A percentile compares a stretch with the other conserved stretches of the same genome.
phyloP scores from a whole-genome alignment of 148 eudicot species.

The Beta vulgaris region DNA sequence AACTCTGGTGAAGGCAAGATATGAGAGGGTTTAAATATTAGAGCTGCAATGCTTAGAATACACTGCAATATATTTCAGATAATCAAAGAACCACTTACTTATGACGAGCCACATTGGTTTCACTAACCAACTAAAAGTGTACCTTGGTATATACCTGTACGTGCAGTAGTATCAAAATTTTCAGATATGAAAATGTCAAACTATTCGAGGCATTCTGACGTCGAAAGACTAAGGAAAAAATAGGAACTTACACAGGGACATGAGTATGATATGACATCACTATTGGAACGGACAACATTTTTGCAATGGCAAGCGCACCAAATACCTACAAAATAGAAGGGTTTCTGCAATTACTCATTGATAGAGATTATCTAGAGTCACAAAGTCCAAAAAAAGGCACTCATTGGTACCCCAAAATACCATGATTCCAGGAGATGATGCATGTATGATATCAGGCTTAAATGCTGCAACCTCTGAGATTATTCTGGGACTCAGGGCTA shows the following conservation, averaged over 20 bases:
- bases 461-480: conserved; percentile 80
- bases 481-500: conserved; percentile 96
- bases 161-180: conserved; percentile 16
- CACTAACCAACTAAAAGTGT: conserved; percentile 97
- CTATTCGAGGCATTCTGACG: background rate
- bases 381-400: background rate
- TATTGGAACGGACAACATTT: conserved; percentile 75
- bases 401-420: conserved; percentile 31
- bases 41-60: background rate
- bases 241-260: conserved; percentile 81
- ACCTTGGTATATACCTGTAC: conserved; percentile 92
- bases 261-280: conserved; percentile 99
- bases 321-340: conserved; percentile 56
- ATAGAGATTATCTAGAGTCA: background rate
- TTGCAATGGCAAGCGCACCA: conserved; percentile 88
- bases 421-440: conserved; percentile 94
- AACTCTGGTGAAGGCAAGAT: conserved; percentile 50
- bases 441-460: conserved; percentile 95
- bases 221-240: background rate
- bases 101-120: conserved; percentile 96
- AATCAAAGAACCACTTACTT: conserved; percentile 48
- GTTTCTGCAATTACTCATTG: background rate
- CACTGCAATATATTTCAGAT: background rate
- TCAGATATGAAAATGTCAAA: background rate
- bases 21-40: background rate